Conservation (phyloP, 345 rosid species). For the Rhodamnia rubescens region DNA sequence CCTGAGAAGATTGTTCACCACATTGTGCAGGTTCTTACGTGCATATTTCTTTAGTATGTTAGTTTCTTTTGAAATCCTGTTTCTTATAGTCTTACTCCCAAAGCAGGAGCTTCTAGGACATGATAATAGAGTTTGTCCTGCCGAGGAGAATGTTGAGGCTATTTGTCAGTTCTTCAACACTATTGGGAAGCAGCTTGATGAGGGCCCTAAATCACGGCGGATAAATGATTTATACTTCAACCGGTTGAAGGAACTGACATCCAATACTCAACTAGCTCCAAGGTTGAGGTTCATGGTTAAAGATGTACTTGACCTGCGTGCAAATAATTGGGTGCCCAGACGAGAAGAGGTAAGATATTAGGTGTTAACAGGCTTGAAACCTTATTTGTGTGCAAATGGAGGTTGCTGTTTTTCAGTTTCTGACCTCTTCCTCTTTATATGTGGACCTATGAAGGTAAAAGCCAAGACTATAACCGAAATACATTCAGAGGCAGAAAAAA, state of each 20-base stretch:
- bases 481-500: slow-evolving; percentile 84
- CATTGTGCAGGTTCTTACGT: slow-evolving; percentile 52
- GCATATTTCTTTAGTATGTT: not conserved
- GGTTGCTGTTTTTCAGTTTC: not conserved
- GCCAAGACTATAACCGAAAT: slow-evolving; percentile 93
- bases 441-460: slow-evolving; percentile 46
- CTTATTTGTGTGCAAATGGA: not conserved
- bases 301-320: slow-evolving; percentile 72
- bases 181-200: slow-evolving; percentile 90
- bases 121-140: slow-evolving; percentile 55
- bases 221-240: slow-evolving; percentile 55
- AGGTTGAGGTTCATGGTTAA: slow-evolving; percentile 76
- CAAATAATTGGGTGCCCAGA: slow-evolving; percentile 81
- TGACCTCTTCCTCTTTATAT: not conserved
- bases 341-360: slow-evolving; percentile 69
- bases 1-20: slow-evolving; percentile 91
- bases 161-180: slow-evolving; percentile 77
- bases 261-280: slow-evolving; percentile 49
- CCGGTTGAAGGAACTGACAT: slow-evolving; percentile 53
- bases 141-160: slow-evolving; percentile 87
- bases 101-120: slow-evolving; percentile 77
- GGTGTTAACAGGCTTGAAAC: not conserved
- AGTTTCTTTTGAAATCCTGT: not conserved
- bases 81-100: not conserved
- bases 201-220: slow-evolving; percentile 48